Evolutionary conservation across 2,329 filamentous ascomycete genomes (phyloP).

Genomic region (Neofusicoccum kwambonambiense): DNA sequence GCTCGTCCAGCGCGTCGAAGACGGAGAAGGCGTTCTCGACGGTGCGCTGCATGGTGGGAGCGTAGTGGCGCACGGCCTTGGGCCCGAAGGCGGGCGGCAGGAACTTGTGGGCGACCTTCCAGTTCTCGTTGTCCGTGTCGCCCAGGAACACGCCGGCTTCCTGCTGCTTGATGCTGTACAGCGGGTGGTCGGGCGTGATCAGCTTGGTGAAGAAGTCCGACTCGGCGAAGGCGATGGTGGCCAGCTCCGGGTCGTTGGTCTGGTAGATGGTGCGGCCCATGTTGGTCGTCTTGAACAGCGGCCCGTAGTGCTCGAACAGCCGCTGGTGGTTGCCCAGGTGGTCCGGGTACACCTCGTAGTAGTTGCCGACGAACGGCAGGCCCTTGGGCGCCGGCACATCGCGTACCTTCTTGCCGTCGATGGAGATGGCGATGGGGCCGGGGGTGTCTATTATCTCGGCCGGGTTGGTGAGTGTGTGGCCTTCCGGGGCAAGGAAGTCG

Average conservation of each 20-base stretch:
- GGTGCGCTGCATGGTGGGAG: slow-evolving; percentile 57
- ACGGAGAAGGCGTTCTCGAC: slow-evolving; percentile 52
- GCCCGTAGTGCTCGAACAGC: slow-evolving; percentile 40
- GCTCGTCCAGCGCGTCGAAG: slow-evolving; percentile 50
- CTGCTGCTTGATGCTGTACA: slow-evolving; percentile 33
- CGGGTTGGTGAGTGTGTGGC: slow-evolving; percentile 15
- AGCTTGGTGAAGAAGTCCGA: slow-evolving; percentile 44
- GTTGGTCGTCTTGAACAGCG: slow-evolving; percentile 38
- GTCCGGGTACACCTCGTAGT: slow-evolving; percentile 41
- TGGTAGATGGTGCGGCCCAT: slow-evolving; percentile 37
- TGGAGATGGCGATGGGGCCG: slow-evolving; percentile 38
- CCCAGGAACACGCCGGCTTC: slow-evolving; percentile 32
- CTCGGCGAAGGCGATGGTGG: slow-evolving; percentile 34
- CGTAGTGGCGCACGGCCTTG: slow-evolving; percentile 61
- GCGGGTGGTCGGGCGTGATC: slow-evolving; percentile 31
- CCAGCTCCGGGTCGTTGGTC: slow-evolving; percentile 39
- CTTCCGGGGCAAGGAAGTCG: slow-evolving; percentile 18
- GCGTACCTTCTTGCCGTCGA: slow-evolving; percentile 52
- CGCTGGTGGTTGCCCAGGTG: slow-evolving; percentile 44
- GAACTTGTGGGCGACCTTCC: slow-evolving; percentile 59
- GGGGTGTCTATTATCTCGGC: slow-evolving; percentile 22
- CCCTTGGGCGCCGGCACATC: slow-evolving; percentile 39
- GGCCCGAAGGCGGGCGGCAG: slow-evolving; percentile 58
- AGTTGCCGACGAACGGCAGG: slow-evolving; percentile 38
- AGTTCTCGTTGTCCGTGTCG: slow-evolving; percentile 54